Evolutionary conservation across 2,329 filamentous ascomycete species (phyloP), one percentile per base, ranked within the genome.

Genomic region (Aspergillus sp.): DNA sequence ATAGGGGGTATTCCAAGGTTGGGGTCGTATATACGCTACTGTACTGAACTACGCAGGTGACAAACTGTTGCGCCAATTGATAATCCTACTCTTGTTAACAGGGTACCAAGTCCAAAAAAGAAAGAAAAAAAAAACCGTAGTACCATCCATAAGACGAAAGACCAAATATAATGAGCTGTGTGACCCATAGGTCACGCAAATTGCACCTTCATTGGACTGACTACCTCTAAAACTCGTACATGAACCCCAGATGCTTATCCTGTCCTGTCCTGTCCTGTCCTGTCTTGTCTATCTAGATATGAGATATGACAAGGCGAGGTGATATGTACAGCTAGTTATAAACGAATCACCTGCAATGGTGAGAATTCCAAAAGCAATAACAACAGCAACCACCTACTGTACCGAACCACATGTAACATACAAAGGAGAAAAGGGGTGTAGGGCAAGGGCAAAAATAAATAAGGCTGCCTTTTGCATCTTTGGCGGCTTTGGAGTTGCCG

Each of bases 101-200:
- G 19, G 19, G 19, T 19, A 1, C 19, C 19, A 19, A 19, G 19
- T 19, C 1, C 19, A 19, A 2, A 19, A 19, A 19, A 19, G 2
- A n/a, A n/a, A n/a, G 19, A 19, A 19, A 19, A 19, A 19, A n/a
- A n/a, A n/a, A n/a, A n/a, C n/a, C 19, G 19, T 19, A 19, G 19
- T 19, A 19, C 2, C 19, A 19, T 19, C 19, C 19, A 19, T 19
- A 19, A 19, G 19, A 19, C 19, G 19, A 19, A 19, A 19, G 19
- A 19, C 2, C 19, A 19, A 19, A 19, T 19, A 19, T 19, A 29
- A 28, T 27, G 35, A 44, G 30, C 42, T 33, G 35, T 51, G 41
- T 43, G 56, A 43, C 55, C 54, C 57, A 47, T 53, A 44, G 54
- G 54, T 51, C 57, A 59, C 49, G 41, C 36, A 49, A 57, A 55